Conservation (phyloP, 441 rosid genomes). For the Brassica hybrid region DNA sequence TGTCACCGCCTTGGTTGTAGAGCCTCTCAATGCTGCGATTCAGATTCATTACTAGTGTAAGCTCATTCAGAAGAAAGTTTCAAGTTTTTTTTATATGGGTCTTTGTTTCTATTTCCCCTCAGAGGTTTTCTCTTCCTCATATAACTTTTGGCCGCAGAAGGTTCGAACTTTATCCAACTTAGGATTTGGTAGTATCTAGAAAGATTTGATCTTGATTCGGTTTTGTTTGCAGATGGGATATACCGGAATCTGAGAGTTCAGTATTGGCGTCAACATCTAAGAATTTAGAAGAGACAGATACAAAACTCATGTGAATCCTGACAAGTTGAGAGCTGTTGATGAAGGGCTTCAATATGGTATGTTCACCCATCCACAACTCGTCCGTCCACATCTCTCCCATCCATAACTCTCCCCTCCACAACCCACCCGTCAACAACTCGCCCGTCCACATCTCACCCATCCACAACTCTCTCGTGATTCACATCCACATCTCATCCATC, state of each 20-base stretch:
- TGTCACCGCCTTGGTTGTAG: too few species aligned
- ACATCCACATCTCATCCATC: too few species aligned
- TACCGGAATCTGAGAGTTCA: slow-evolving; percentile 59
- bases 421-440: too few species aligned
- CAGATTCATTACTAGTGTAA: too few species aligned
- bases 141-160: slow-evolving; percentile 93
- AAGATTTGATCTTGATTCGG: background rate
- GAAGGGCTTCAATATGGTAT: slow-evolving; percentile 76
- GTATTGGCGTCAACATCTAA: slow-evolving; percentile 82
- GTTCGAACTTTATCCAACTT: slow-evolving; percentile 37
- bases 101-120: slow-evolving; percentile 56
- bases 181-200: slow-evolving; percentile 14
- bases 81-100: too few species aligned
- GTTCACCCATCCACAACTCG: too few species aligned
- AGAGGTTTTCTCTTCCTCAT: slow-evolving; percentile 83
- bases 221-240: slow-evolving; percentile 65
- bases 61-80: too few species aligned
- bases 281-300: slow-evolving; percentile 69
- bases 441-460: too few species aligned
- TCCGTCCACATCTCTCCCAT: too few species aligned
- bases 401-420: too few species aligned
- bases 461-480: too few species aligned
- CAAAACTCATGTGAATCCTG: slow-evolving; percentile 55
- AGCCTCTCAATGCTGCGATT: too few species aligned
- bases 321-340: slow-evolving; percentile 83